Base-by-base conservation (phyloP, 495 filamentous ascomycete species). In the Penicillium robsamsonii region DNA sequence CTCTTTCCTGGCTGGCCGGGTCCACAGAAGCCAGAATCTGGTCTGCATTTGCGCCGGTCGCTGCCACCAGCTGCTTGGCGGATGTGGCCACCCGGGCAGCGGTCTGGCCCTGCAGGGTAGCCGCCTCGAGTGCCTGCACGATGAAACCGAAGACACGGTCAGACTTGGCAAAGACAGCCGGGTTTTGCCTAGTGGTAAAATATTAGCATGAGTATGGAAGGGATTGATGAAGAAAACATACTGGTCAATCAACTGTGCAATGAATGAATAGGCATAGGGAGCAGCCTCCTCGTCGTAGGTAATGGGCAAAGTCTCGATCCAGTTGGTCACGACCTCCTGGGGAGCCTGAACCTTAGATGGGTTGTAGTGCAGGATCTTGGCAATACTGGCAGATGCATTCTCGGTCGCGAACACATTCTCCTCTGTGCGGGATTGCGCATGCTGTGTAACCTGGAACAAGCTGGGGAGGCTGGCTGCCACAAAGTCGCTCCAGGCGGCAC, bases 361-460 rank as follows among this genome's bases (percentile, higher is more conserved):
- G 72, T 96, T 96, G 78, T 83, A 96, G 63, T 94, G 91, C 58
- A 99, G 74, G 44, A 97, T 89, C 82, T 97, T 97, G 27, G 95
- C 94, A 68, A 99, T 95, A 66, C 89, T 90, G 31, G 95, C 93
- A 57, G 91, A 96, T 6, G 95, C 94, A 69, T 99, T 99, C 73
- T 99, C 95, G 9, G 91, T 97, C 0, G 95, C 95, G 74, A 93
- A 99, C 1, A 97, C 88, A 65, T 97, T 90, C 64, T 99, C 95
- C 54, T 97, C 95, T 22, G 83, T 84, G 55, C 94, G 84, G 4
- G 92, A 88, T 60, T 92, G 84, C 0, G 86, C 84, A 50, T 90
- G 79, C 64, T 87, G 87, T 31, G 88, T 90, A 48, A 87, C 88
- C 64, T 87, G 81, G 77, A 99, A 96, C 38, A 99, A 78, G 49